Conservation (phyloP, 2,329 filamentous ascomycete genomes). For the Sordariomycetes sp. region DNA sequence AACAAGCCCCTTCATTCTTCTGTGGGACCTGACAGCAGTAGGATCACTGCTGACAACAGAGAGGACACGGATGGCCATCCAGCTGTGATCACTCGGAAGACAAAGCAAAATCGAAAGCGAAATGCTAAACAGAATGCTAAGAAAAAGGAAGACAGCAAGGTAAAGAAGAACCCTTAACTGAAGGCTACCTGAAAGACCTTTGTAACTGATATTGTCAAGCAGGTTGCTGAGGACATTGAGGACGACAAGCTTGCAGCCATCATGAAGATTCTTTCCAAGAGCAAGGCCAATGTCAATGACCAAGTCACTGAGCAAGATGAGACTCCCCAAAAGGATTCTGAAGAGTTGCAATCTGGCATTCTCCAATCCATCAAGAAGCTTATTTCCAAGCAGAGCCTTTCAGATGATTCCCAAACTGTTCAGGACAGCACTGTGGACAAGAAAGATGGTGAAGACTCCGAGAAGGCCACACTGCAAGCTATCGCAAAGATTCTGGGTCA, state of each 20-base stretch:
- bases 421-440: not conserved
- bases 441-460: not conserved
- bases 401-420: not conserved
- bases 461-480: not conserved
- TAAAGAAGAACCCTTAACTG: no score
- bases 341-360: not conserved
- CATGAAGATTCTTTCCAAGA: not conserved
- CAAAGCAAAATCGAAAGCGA: no score
- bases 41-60: no score
- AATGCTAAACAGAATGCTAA: no score
- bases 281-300: not conserved
- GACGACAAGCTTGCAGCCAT: not conserved
- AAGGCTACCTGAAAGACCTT: no score
- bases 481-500: not conserved
- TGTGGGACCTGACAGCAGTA: no score
- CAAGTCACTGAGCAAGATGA: not conserved
- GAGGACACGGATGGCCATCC: no score
- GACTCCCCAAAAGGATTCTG: not conserved
- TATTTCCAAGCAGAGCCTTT: not conserved
- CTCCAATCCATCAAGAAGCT: not conserved
- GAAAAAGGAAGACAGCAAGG: no score
- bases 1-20: no score
- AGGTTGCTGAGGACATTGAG: not conserved
- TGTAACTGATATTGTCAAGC: no score
- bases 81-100: no score